These are phyloP conservation scores for Chaetomium olivaceum DNA, from an alignment of 2,329 filamentous ascomycete species.

Conservation along the genomic window DNA sequence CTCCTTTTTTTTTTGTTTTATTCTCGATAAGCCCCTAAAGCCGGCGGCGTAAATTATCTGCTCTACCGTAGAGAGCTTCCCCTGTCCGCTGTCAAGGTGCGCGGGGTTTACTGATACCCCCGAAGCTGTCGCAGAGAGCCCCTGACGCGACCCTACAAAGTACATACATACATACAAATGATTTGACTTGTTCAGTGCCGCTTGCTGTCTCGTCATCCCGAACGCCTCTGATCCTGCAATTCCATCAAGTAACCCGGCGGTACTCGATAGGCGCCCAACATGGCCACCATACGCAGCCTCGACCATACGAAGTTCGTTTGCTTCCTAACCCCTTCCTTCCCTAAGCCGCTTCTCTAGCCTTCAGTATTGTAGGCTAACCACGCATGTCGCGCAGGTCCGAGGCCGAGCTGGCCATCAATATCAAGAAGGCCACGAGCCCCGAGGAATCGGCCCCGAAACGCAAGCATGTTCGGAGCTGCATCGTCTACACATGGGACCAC, in stretches of 20 bases:
- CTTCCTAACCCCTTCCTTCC: not conserved
- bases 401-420: conserved; percentile 68
- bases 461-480: conserved; percentile 97
- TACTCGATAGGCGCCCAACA: conserved; percentile 32
- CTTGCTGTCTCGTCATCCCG: not conserved
- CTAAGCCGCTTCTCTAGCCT: not conserved
- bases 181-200: conserved; percentile 16
- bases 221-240: conserved; percentile 22
- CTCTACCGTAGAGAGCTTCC: not conserved
- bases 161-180: not conserved
- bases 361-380: conserved; percentile 26
- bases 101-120: conserved; percentile 8
- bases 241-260: conserved; percentile 10
- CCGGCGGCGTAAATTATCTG: not conserved
- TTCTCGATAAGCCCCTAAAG: not conserved
- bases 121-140: conserved; percentile 14
- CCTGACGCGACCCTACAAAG: conserved; percentile 8
- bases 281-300: conserved; percentile 39
- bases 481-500: conserved; percentile 99
- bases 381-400: conserved; percentile 55
- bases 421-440: conserved; percentile 67
- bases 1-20: not conserved
- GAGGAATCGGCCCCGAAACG: conserved; percentile 70
- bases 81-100: not conserved
- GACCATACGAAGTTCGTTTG: conserved; percentile 38